A percentile compares a stretch with the other conserved stretches of the same genome.
These are phyloP conservation scores for Lentinula raphanica DNA, from an alignment of 768 basidiomycete genomes.

Conservation along the genomic window DNA sequence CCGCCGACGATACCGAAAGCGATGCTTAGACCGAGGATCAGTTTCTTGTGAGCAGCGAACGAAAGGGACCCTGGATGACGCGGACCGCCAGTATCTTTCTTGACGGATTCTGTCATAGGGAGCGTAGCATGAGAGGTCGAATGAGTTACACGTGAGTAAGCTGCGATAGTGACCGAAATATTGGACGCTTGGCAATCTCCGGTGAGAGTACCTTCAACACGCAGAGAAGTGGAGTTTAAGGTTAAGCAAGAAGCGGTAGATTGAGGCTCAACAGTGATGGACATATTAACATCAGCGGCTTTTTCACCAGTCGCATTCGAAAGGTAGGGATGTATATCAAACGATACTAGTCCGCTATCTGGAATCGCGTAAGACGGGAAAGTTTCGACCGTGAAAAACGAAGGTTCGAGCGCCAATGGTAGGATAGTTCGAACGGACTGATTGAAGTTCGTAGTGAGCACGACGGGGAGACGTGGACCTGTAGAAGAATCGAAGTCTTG, in stretches of 20 bases:
- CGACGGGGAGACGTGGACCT: conserved; percentile 49
- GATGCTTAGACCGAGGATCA: conserved; percentile 55
- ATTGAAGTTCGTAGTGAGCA: conserved; percentile 58
- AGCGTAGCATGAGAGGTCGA: conserved; percentile 67
- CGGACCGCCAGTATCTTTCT: conserved; percentile 24
- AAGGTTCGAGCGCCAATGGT: conserved; percentile 60
- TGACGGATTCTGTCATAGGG: conserved; percentile 37
- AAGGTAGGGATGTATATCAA: conserved; percentile 52
- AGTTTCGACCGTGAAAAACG: conserved; percentile 59
- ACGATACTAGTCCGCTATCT: conserved; percentile 45
- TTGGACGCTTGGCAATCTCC: conserved; percentile 32
- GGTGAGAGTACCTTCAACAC: conserved; percentile 57
- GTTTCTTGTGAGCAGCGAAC: conserved; percentile 37
- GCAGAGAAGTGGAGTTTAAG: conserved; percentile 41
- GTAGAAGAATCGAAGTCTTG: conserved; percentile 27
- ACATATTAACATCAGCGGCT: conserved; percentile 44
- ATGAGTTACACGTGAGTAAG: conserved; percentile 60
- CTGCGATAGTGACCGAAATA: conserved; percentile 56
- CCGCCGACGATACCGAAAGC: conserved; percentile 61
- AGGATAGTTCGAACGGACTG: conserved; percentile 63
- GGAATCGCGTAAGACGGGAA: conserved; percentile 53
- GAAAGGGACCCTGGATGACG: conserved; percentile 32
- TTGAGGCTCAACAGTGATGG: conserved; percentile 50
- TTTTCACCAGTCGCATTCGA: conserved; percentile 41
- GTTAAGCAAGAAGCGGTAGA: conserved; percentile 44